These are phyloP conservation scores for Penicillium corylophilum DNA, from an alignment of 2,329 filamentous ascomycete genomes.

Conservation along the genomic window DNA sequence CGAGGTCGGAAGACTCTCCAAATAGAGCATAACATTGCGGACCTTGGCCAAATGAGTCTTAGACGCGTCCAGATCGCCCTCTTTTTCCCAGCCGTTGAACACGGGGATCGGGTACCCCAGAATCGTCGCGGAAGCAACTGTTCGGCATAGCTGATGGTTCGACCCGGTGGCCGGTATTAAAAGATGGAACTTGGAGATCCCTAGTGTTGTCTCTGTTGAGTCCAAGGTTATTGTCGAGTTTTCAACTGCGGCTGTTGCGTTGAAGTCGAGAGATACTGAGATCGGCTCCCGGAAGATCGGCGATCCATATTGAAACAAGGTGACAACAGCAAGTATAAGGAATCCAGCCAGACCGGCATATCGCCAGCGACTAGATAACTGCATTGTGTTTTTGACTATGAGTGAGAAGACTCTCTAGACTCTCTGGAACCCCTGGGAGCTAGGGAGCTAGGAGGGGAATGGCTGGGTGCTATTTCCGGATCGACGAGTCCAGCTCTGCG, in stretches of 20 bases:
- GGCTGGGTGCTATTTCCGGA: neutral
- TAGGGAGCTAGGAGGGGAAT: neutral
- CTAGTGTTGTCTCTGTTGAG: neutral
- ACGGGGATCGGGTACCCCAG: slow-evolving; percentile 13
- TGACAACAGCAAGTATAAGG: slow-evolving; percentile 8
- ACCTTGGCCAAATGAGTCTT: slow-evolving; percentile 17
- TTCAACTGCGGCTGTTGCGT: neutral
- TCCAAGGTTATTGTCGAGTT: neutral
- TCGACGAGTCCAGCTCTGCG: neutral
- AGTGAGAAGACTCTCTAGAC: neutral
- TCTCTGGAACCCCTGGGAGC: neutral
- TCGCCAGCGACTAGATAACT: slow-evolving; percentile 10
- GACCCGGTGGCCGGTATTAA: slow-evolving; percentile 10
- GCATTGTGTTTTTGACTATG: slow-evolving; percentile 1
- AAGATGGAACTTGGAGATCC: slow-evolving; percentile 11
- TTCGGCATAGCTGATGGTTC: slow-evolving; percentile 14
- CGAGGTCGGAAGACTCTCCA: slow-evolving; percentile 7
- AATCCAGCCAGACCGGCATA: slow-evolving; percentile 11
- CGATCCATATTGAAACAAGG: slow-evolving; percentile 3
- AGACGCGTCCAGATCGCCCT: slow-evolving; percentile 13
- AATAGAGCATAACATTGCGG: slow-evolving; percentile 14
- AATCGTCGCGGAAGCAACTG: slow-evolving; percentile 7
- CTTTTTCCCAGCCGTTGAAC: slow-evolving; percentile 16
- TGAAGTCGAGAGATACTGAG: neutral
- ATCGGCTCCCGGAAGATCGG: neutral